Percentiles rank a stretch among this genome's conserved stretches.
Conservation (phyloP, 31 red algal genomes). For the Porphyra umbilicalis region DNA sequence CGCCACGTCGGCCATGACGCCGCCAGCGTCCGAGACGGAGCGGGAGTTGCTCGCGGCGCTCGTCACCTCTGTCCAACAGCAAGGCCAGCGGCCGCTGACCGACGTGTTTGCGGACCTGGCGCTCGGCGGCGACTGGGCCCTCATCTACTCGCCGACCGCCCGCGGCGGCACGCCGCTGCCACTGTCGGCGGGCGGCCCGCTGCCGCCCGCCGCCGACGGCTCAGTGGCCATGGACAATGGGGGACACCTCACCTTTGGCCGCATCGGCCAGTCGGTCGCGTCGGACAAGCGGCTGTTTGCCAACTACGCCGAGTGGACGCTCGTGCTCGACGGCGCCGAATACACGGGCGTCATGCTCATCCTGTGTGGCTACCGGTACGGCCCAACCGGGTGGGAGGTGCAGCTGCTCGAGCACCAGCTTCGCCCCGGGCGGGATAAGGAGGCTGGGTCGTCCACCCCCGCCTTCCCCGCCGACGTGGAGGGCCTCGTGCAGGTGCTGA, state of each 20-base stretch:
- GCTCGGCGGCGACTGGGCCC: background rate
- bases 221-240: background rate
- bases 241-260: background rate
- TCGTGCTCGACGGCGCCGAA: background rate
- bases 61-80: background rate
- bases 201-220: background rate
- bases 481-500: background rate
- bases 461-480: background rate
- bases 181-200: background rate
- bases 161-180: background rate
- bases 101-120: background rate
- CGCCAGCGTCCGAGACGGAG: background rate
- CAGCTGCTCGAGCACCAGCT: background rate
- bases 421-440: background rate
- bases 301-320: background rate
- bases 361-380: background rate
- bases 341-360: background rate
- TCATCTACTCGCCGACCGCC: background rate
- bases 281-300: background rate
- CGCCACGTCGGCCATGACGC: background rate
- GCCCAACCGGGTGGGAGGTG: background rate
- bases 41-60: background rate
- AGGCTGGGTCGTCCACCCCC: background rate
- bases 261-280: background rate
- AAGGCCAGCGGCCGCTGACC: background rate